phyloP scores from a whole-genome alignment of 768 basidiomycete species.

The Panaeolus cyanescens region DNA sequence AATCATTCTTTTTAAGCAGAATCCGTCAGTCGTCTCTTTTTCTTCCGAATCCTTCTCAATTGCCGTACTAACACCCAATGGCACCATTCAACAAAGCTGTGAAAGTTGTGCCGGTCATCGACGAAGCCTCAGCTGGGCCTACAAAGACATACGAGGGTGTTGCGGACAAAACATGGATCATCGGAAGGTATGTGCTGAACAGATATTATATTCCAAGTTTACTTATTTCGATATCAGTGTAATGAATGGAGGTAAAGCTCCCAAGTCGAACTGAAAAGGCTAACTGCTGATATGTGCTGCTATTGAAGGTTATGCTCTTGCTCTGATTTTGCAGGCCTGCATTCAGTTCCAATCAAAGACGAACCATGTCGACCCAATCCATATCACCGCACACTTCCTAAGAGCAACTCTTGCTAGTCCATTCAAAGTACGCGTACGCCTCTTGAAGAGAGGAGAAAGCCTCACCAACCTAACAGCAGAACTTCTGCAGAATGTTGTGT shows the following conservation, averaged over 20 bases:
- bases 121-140: constrained; percentile 5
- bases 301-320: constrained; percentile 57
- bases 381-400: constrained; percentile 63
- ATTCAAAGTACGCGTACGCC: constrained; percentile 50
- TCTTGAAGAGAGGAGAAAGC: constrained; percentile 48
- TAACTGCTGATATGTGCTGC: background rate
- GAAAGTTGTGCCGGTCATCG: constrained; percentile 19
- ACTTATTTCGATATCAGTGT: constrained; percentile 32
- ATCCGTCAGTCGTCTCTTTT: background rate
- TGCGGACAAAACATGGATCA: constrained; percentile 47
- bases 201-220: background rate
- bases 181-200: constrained; percentile 41
- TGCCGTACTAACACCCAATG: constrained; percentile 24
- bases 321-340: constrained; percentile 55
- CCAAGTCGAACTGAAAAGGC: background rate
- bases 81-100: constrained; percentile 41
- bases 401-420: constrained; percentile 39
- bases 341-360: constrained; percentile 49
- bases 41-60: background rate
- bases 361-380: constrained; percentile 55
- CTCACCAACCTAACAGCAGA: constrained; percentile 63
- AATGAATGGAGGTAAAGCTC: constrained; percentile 51
- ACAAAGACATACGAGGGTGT: constrained; percentile 31
- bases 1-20: background rate
- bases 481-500: constrained; percentile 54